These are phyloP conservation scores for Glonium stellatum DNA, from an alignment of 495 filamentous ascomycete genomes.

Conservation along the genomic window DNA sequence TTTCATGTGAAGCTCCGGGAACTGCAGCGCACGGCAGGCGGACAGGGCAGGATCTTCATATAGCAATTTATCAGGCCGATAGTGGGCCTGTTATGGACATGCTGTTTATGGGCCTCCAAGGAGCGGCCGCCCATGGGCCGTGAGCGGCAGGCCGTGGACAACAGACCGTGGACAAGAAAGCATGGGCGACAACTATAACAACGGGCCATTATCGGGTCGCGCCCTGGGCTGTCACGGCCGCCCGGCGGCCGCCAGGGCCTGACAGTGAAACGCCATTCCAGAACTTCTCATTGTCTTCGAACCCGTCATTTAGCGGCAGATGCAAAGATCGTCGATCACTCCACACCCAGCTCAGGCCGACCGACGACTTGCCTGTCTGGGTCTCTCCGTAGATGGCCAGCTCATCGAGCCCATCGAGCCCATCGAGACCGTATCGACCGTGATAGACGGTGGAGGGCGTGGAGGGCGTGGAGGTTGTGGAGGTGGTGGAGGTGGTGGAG, in stretches of 20 bases:
- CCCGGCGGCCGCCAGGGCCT: too few species aligned
- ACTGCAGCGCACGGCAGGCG: not conserved
- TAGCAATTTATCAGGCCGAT: constrained; percentile 22
- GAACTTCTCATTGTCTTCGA: constrained; percentile 1
- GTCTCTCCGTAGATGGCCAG: not conserved
- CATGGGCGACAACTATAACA: too few species aligned
- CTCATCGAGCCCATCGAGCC: too few species aligned
- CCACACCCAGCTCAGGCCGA: not conserved
- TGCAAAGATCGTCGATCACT: constrained; percentile 1
- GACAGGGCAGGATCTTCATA: constrained; percentile 19
- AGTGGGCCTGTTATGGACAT: constrained; percentile 17
- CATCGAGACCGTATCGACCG: too few species aligned
- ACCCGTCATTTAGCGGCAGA: not conserved
- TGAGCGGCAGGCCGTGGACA: too few species aligned
- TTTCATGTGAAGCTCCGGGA: constrained; percentile 24
- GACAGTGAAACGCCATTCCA: constrained; percentile 4
- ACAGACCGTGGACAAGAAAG: too few species aligned
- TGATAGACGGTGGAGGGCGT: too few species aligned
- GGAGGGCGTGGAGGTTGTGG: too few species aligned
- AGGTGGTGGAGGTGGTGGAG: too few species aligned
- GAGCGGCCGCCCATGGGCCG: too few species aligned
- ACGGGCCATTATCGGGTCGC: too few species aligned
- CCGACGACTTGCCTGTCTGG: not conserved
- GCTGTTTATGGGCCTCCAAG: constrained; percentile 3
- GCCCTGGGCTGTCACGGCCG: too few species aligned